Base-by-base conservation (phyloP, 768 basidiomycete genomes). In the Goffeauzyma gilvescens region DNA sequence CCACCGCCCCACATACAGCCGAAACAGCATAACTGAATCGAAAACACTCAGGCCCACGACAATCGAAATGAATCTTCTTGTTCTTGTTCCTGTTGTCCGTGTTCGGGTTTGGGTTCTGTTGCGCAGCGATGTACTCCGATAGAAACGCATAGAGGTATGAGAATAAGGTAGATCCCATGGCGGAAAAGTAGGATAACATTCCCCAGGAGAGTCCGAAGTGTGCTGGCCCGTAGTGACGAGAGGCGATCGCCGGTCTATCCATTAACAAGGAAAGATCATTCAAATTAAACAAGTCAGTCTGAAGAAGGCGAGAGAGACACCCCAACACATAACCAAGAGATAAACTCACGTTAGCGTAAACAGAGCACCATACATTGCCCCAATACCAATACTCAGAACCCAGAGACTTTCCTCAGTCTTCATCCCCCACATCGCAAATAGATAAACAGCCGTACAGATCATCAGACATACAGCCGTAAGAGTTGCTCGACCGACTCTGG, bases 121-220 rank as follows among this genome's bases (percentile, higher is more conserved):
- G 40, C 6, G 42, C 52, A 3, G 44, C 41, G 8, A 48, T 37
- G 17, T 45, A 40, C 31, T 38, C 40, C 7, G 55, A 59, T 1
- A 61, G 33, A 12, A 50, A 38, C 2, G 59, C 62, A 50, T 54
- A 63, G 23, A 63, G 50, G 45, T 61, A 63, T 6, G 61, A 63
- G 41, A 55, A 63, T 4, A 55, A 21, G 14, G 59, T 52, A 3
- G 61, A 58, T 5, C 61, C 61, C 4, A 58, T 36, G 15, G 61
- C 61, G 5, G 57, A 48, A 43, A 63, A 63, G 41, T 63, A 63
- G 41, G 57, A 59, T 15, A 63, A 42, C 58, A 60, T 59, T 10
- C 62, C 62, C 62, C 62, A 63, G 6, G 62, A 58, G 10, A 63
- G 40, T 37, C 62, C 62, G 35, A 58, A 63, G 46, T 63, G 62